Base-by-base conservation (phyloP, 805 yeast genomes). In the Jamesozyma gamospora region DNA sequence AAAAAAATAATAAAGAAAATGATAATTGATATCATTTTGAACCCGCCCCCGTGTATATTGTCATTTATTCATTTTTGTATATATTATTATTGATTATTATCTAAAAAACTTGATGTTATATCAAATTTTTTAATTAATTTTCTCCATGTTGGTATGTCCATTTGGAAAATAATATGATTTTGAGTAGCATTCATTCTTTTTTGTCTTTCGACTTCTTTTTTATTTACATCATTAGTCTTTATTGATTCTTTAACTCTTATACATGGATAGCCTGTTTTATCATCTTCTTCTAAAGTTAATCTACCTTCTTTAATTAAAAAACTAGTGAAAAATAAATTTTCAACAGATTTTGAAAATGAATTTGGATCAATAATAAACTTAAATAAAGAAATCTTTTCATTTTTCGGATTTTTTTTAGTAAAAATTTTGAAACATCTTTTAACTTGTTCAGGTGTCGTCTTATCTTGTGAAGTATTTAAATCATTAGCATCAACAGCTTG, bases 311-410 rank as follows among this genome's bases (percentile, higher is more conserved):
- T 74, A 2, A 86, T 74, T 34, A 90, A 62, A 51, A 88, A 87
- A 55, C 95, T 82, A 0, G 84, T 71, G 52, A 79, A 83, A 51
- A 88, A 88, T 50, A 90, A 61, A 53, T 85, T 86, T 56, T 90
- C 96, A 2, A 88, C 78, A 1, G 87, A 73, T 55, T 80, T 87
- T 1, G 82, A 67, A 58, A 80, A 88, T 6, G 90, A 79, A 13
- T 62, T 45, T 1, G 96, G 95, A 55, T 90, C 78, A 15, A 88
- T 65, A 37, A 84, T 72, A 48, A 82, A 79, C 44, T 69, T 65
- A 52, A 75, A 84, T 34, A 87, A 64, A 40, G 75, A 74, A 8
- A 86, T 66, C 12, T 35, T 34, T 8, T 66, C 67, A 15, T 49
- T 47, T 0, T 58, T 60, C 0, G 62, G 63, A 8, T 57, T 54